phyloP scores from a whole-genome alignment of 306 rosid species.

The Ormosia semicastrata region DNA sequence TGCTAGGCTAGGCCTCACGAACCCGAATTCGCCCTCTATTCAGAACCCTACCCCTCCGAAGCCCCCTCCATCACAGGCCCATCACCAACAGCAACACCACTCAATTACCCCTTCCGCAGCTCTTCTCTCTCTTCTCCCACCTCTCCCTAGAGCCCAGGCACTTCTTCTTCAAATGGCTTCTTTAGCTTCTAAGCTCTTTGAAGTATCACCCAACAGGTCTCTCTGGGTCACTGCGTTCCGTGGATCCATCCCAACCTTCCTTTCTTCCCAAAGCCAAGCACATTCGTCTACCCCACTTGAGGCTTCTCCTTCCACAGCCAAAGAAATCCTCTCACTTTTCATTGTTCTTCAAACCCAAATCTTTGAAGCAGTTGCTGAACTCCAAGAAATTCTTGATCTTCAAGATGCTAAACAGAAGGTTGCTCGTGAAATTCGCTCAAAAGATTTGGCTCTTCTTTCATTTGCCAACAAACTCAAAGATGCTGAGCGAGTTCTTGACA shows the following conservation, averaged over 20 bases:
- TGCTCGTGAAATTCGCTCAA: conserved; percentile 57
- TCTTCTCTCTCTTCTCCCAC: conserved; percentile 81
- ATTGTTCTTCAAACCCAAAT: conserved; percentile 75
- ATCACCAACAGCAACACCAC: conserved; percentile 28
- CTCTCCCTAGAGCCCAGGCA: conserved; percentile 86
- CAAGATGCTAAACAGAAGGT: conserved; percentile 78
- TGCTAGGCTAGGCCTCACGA: conserved; percentile 78
- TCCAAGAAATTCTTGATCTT: conserved; percentile 87
- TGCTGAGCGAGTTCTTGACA: conserved; percentile 79
- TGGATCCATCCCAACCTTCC: conserved; percentile 75
- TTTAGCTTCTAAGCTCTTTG: conserved; percentile 69
- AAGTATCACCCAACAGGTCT: conserved; percentile 71
- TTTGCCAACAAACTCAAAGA: conserved; percentile 82
- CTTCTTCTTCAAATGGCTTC: conserved; percentile 87
- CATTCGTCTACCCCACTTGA: conserved; percentile 39
- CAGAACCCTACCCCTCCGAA: conserved; percentile 72
- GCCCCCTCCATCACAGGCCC: conserved; percentile 55
- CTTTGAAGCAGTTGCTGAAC: conserved; percentile 84
- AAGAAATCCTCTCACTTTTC: conserved; percentile 69
- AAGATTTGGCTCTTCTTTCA: conserved; percentile 60
- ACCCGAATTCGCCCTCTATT: conserved; percentile 78
- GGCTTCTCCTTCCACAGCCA: conserved; percentile 60
- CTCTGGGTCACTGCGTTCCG: conserved; percentile 77
- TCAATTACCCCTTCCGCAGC: conserved; percentile 40
- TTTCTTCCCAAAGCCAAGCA: conserved; percentile 55